Evolutionary conservation across 768 basidiomycete species (phyloP).

Genomic region (Lactarius trivialis): DNA sequence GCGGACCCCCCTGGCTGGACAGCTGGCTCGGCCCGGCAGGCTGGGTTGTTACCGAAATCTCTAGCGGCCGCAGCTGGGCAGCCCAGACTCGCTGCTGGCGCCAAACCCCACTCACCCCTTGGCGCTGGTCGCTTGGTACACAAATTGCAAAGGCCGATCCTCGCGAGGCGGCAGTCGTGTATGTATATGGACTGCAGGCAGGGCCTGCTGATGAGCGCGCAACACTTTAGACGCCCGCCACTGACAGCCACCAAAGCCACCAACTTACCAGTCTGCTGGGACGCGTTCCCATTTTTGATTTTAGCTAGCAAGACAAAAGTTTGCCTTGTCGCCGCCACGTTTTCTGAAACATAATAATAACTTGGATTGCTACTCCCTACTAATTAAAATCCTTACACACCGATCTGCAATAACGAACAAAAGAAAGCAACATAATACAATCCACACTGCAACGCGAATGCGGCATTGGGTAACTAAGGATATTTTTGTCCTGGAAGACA

Average conservation of each 20-base stretch:
- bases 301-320: neutral
- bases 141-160: neutral
- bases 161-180: neutral
- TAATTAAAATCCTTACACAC: constrained; percentile 16
- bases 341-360: constrained; percentile 21
- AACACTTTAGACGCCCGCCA: constrained; percentile 7
- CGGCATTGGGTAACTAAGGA: neutral
- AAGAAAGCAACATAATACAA: constrained; percentile 14
- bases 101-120: neutral
- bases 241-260: constrained; percentile 3
- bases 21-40: neutral
- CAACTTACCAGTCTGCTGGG: constrained; percentile 16
- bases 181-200: neutral
- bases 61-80: neutral
- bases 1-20: neutral
- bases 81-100: neutral
- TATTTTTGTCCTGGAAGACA: neutral
- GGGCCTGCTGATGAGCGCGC: constrained; percentile 13
- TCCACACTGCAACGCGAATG: constrained; percentile 4
- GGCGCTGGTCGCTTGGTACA: neutral
- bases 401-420: constrained; percentile 16
- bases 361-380: constrained; percentile 19
- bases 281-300: constrained; percentile 17
- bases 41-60: neutral
- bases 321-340: neutral